Evolutionary conservation across 2,329 filamentous ascomycete species (phyloP).

Genomic region (Phialophora verrucosa): DNA sequence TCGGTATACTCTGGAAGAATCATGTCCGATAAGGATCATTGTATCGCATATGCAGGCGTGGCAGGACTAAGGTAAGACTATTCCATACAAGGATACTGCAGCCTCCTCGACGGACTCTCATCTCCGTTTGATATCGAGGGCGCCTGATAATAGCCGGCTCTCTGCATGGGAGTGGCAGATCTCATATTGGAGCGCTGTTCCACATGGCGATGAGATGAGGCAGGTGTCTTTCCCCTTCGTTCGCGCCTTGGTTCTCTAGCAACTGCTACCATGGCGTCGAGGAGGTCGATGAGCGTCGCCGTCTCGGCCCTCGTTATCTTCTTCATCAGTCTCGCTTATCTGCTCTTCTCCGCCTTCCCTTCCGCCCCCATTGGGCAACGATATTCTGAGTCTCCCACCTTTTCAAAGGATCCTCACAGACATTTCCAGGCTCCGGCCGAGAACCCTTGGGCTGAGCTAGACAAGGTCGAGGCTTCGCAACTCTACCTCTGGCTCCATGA

Average conservation of each 20-base stretch:
- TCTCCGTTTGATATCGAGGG: constrained; percentile 10
- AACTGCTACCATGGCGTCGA: constrained; percentile 18
- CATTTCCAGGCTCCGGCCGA: constrained; percentile 28
- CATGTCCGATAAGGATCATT: constrained; percentile 1
- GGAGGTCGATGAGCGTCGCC: constrained; percentile 20
- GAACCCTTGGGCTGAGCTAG: constrained; percentile 31
- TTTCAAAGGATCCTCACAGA: constrained; percentile 16
- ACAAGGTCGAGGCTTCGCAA: constrained; percentile 27
- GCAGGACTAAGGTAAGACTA: constrained; percentile 5
- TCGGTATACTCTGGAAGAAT: background rate
- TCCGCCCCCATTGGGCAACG: constrained; percentile 11
- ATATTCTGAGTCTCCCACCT: background rate
- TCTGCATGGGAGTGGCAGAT: background rate
- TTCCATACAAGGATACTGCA: constrained; percentile 15
- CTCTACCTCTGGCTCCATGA: constrained; percentile 27
- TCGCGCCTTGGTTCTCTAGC: background rate
- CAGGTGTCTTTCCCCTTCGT: background rate
- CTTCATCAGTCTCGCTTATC: constrained; percentile 27
- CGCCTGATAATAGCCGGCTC: background rate
- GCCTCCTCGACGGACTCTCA: constrained; percentile 8
- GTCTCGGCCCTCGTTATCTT: constrained; percentile 26
- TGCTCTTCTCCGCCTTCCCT: constrained; percentile 15
- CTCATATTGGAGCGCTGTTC: background rate
- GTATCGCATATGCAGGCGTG: background rate
- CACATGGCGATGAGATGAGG: background rate